A percentile compares a stretch with the other conserved stretches of the same genome.
These are phyloP conservation scores for Maudiozyma bulderi DNA, from an alignment of 805 yeast genomes.

Conservation along the genomic window DNA sequence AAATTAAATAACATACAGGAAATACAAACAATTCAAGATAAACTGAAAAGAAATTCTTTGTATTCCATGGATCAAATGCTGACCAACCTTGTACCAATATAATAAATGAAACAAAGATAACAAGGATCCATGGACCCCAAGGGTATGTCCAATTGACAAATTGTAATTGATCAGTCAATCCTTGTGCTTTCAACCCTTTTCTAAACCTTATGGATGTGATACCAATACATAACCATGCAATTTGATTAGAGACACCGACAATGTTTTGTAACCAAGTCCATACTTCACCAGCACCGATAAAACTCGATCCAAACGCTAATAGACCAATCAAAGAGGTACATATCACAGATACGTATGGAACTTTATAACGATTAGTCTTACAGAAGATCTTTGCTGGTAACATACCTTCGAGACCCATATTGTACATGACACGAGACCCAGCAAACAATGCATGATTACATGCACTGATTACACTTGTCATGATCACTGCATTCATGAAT, in stretches of 20 bases:
- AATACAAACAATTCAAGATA: conserved; percentile 41
- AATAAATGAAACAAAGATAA: conserved; percentile 35
- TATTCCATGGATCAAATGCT: conserved; percentile 38
- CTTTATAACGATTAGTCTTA: conserved; percentile 33
- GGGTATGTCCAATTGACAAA: conserved; percentile 45
- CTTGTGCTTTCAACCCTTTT: conserved; percentile 36
- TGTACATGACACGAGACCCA: conserved; percentile 40
- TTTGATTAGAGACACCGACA: conserved; percentile 44
- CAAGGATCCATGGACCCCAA: conserved; percentile 39
- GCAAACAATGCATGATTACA: conserved; percentile 47
- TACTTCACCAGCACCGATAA: conserved; percentile 42
- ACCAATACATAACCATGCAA: conserved; percentile 43
- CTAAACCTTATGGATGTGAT: conserved; percentile 42
- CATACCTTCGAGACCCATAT: conserved; percentile 42
- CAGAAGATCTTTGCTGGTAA: conserved; percentile 25
- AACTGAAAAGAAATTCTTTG: conserved; percentile 34
- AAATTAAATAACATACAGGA: conserved; percentile 35
- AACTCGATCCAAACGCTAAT: conserved; percentile 50
- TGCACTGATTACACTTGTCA: conserved; percentile 46
- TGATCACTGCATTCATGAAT: conserved; percentile 44
- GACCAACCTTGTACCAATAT: conserved; percentile 48
- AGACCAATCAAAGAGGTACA: conserved; percentile 48
- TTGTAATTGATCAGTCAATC: conserved; percentile 33
- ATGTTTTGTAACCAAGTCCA: conserved; percentile 46
- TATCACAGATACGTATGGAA: conserved; percentile 41